These are phyloP conservation scores for Nannochloropsis oceanica DNA, from an alignment of 108 stramenopile species.

Conservation along the genomic window DNA sequence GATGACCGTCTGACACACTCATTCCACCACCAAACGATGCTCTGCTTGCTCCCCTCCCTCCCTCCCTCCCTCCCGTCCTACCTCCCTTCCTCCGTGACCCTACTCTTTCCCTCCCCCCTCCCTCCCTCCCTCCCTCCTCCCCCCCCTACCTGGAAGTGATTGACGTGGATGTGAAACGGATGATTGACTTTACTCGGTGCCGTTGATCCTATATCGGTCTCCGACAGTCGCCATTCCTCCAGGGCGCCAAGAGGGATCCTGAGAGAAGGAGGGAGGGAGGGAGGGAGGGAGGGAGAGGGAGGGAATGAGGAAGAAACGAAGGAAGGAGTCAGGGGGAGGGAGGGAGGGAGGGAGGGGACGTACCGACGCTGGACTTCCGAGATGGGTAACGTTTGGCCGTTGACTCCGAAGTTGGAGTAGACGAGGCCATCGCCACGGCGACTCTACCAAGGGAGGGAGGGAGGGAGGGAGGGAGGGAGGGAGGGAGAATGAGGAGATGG, in stretches of 20 bases:
- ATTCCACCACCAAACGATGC: neutral
- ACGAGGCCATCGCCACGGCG: neutral
- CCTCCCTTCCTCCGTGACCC: neutral
- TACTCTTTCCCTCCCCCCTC: neutral
- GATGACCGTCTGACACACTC: neutral
- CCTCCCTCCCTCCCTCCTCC: neutral
- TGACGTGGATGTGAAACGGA: slow-evolving; percentile 42
- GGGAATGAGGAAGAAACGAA: neutral
- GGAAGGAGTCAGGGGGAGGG: neutral
- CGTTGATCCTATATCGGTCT: neutral
- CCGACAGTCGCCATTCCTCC: slow-evolving; percentile 26
- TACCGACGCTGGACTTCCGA: neutral
- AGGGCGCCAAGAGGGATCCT: slow-evolving; percentile 19
- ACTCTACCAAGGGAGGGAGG: neutral
- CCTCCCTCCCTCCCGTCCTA: neutral
- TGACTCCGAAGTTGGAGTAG: neutral
- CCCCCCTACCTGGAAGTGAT: slow-evolving; percentile 33
- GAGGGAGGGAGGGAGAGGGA: neutral
- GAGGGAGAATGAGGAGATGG: neutral
- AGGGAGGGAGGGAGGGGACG: neutral
- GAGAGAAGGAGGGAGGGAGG: neutral
- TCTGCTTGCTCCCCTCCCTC: neutral
- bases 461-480: neutral
- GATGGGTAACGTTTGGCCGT: neutral
- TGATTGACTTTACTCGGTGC: slow-evolving; percentile 19